Conservation (phyloP, 2,329 filamentous ascomycete genomes). For the Cercospora citrullina region DNA sequence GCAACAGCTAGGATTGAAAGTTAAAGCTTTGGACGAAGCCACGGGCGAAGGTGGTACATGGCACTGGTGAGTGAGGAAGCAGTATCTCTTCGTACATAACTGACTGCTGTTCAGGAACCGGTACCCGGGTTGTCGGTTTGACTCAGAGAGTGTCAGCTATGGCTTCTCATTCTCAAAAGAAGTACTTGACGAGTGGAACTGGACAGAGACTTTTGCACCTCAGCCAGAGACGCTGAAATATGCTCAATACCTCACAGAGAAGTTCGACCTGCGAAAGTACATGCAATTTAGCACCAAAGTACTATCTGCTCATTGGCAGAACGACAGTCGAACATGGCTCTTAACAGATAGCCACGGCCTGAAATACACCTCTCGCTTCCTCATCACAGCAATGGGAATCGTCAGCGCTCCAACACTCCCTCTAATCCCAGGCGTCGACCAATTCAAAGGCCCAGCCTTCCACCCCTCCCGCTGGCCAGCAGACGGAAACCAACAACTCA, state of each 20-base stretch:
- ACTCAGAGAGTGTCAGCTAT: constrained; percentile 50
- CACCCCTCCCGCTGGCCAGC: constrained; percentile 45
- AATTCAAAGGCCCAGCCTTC: constrained; percentile 41
- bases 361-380: constrained; percentile 35
- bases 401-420: constrained; percentile 37
- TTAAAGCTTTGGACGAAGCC: constrained; percentile 45
- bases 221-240: constrained; percentile 52
- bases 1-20: constrained; percentile 42
- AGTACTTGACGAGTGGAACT: constrained; percentile 47
- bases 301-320: constrained; percentile 39
- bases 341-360: constrained; percentile 31
- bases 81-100: neutral
- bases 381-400: constrained; percentile 47
- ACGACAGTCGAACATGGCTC: constrained; percentile 38
- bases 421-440: constrained; percentile 37
- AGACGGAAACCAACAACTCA: constrained; percentile 29
- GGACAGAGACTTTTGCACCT: constrained; percentile 39
- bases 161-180: constrained; percentile 47
- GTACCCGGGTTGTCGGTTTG: constrained; percentile 50
- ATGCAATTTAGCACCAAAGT: constrained; percentile 48
- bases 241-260: constrained; percentile 50
- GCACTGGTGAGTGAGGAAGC: constrained; percentile 29
- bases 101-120: constrained; percentile 40
- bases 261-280: constrained; percentile 43
- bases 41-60: constrained; percentile 50